phyloP scores from a whole-genome alignment of 495 filamentous ascomycete species.

The Xylaria cubensis region DNA sequence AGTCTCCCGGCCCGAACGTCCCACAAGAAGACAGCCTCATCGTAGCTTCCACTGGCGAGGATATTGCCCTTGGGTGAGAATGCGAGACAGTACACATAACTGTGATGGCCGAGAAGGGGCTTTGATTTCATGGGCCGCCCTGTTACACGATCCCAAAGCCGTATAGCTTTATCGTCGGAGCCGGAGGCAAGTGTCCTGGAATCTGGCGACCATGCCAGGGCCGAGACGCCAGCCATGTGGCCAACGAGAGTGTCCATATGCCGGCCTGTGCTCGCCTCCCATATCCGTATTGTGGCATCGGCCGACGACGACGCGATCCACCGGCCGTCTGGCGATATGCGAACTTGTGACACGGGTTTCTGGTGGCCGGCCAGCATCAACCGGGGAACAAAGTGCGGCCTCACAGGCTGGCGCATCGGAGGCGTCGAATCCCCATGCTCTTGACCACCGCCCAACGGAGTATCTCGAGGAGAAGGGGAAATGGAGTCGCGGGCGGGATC shows the following conservation, averaged over 20 bases:
- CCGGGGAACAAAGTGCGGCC: slow-evolving; percentile 46
- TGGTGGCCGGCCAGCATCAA: slow-evolving; percentile 71
- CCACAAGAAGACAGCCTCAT: slow-evolving; percentile 97
- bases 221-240: slow-evolving; percentile 89
- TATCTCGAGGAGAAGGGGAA: slow-evolving; percentile 39
- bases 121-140: slow-evolving; percentile 66
- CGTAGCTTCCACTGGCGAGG: slow-evolving; percentile 91
- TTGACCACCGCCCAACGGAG: slow-evolving; percentile 19
- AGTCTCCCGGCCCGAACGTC: slow-evolving; percentile 83
- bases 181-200: slow-evolving; percentile 85
- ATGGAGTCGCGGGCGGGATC: slow-evolving; percentile 38
- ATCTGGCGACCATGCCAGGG: slow-evolving; percentile 90
- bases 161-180: slow-evolving; percentile 94
- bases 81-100: slow-evolving; percentile 90
- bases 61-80: slow-evolving; percentile 98
- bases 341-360: slow-evolving; percentile 80
- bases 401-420: slow-evolving; percentile 31
- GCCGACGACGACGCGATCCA: slow-evolving; percentile 92
- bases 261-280: slow-evolving; percentile 79
- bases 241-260: slow-evolving; percentile 88
- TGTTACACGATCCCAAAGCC: slow-evolving; percentile 86
- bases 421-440: slow-evolving; percentile 27
- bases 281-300: slow-evolving; percentile 87
- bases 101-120: slow-evolving; percentile 86
- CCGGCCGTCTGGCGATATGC: slow-evolving; percentile 85